Base-by-base conservation (phyloP, 164 flowering plant genomes). In the Cinnamomum micranthum region DNA sequence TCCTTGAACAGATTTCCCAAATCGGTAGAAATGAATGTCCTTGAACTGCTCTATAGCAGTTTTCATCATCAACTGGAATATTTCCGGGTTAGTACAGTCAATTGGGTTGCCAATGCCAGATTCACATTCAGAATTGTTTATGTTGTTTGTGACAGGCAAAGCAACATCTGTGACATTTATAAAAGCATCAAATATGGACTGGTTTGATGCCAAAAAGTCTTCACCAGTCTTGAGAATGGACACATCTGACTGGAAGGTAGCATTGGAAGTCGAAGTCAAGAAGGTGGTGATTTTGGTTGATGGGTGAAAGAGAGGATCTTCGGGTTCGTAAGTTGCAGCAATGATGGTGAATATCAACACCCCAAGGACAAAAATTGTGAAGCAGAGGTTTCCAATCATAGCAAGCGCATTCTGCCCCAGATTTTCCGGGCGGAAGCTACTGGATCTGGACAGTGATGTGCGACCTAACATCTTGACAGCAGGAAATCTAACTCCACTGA, bases 251-350 rank as follows among this genome's bases (percentile, higher is more conserved):
- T 74, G 81, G 70, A 94, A 91, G 3, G 93, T 92, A 80, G 98
- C 94, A 80, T 92, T 90, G 63, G 97, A 88, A 19, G 64, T 80
- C 6, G 98, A 91, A 1, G 91, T 86, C 47, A 94, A 86, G 77
- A 91, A 88, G 2, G 75, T 84, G 47, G 91, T 88, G 74, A 92
- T 88, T 74, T 90, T 86, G 50, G 89, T 81, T 2, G 93, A 86
- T 25, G 98, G 94, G 80, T 87, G 93, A 75, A 92, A 90, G 22
- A 94, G 84, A 20, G 96, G 98, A 72, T 91, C 97, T 72, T 92
- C 97, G 4, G 97, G 98, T 70, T 94, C 82, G 78, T 92, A 91
- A 0, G 94, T 94, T 12, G 95, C 97, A 33, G 95, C 95, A 7
- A 92, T 90, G 70, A 94, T 85, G 55, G 97, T 94, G 80, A 94